Base-by-base conservation (phyloP, 2,329 filamentous ascomycete genomes). In the Calonectria pteridis region DNA sequence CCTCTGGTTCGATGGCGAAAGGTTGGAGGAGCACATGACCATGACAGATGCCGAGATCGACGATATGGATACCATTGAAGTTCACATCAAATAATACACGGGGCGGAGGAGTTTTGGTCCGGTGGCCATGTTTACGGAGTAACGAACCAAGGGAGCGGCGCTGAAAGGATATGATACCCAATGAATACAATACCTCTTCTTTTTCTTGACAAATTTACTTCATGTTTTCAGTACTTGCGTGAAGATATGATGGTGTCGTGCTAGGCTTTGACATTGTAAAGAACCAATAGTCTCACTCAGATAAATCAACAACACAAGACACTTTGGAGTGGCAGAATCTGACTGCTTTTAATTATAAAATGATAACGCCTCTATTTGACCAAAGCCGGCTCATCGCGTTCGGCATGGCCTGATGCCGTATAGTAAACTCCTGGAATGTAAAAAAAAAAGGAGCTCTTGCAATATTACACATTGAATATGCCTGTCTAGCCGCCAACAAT, bases 1-100 rank as follows among this genome's bases (percentile, higher is more conserved):
- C 46, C 85, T 98, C 14, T 87, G 89, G 77, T 96, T 95, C 83
- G 95, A 98, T 78, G 95, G 95, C 18, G 94, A 96, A 65, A 85
- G 86, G 59, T 85, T 97, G 33, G 90, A 93, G 18, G 88, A 90
- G 23, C 87, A 91, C 1, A 85, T 86, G 35, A 90, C 88, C 2
- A 88, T 97, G 58, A 87, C 87, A 55, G 91, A 94, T 43, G 89
- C 92, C 3, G 95, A 95, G 23, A 90, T 98, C 50, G 91, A 91
- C 58, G 93, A 97, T 79, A 88, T 92, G 86, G 94, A 96, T 82
- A 88, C 89, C 33, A 86, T 98, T 40, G 95, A 98, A 83, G 93
- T 97, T 28, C 88, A 93, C 76, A 84, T 95, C 68, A 91, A 88
- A 77, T 91, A 77, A 84, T 23, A 26, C 43, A 18, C 18, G 28